Evolutionary conservation across 2,329 filamentous ascomycete species (phyloP).

Genomic region (Aspergillus sojae): DNA sequence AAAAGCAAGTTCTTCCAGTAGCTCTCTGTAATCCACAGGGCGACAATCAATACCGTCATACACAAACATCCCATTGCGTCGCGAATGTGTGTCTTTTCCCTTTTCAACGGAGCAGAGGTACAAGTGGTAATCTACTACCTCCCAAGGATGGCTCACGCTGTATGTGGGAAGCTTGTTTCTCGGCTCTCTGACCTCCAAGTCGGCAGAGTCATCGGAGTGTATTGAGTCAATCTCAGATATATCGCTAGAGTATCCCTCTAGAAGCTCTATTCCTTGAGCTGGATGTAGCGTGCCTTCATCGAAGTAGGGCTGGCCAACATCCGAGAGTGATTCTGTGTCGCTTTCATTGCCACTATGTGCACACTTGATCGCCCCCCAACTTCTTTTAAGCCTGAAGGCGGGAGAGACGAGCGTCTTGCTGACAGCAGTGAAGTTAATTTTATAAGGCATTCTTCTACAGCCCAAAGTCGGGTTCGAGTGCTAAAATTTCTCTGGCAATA

Average conservation of each 20-base stretch:
- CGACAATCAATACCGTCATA: conserved; percentile 29
- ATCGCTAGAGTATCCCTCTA: conserved; percentile 9
- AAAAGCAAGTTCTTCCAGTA: conserved; percentile 17
- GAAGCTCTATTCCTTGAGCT: conserved; percentile 4
- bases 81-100: conserved; percentile 16
- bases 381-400: conserved; percentile 25
- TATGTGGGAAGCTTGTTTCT: conserved; percentile 10
- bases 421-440: not conserved
- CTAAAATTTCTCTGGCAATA: not conserved
- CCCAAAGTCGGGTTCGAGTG: not conserved
- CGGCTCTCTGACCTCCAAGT: not conserved
- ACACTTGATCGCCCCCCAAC: conserved; percentile 12
- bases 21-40: conserved; percentile 26
- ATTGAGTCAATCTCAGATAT: conserved; percentile 4
- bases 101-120: conserved; percentile 32
- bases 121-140: conserved; percentile 36
- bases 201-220: conserved; percentile 1
- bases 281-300: conserved; percentile 7
- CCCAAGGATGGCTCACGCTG: conserved; percentile 31
- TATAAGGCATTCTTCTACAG: conserved; percentile 12
- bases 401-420: conserved; percentile 5
- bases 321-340: not conserved
- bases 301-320: not conserved
- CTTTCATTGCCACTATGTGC: conserved; percentile 11
- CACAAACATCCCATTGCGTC: conserved; percentile 28